Percentiles rank a stretch among this genome's conserved stretches.
Conservation (phyloP, 495 filamentous ascomycete genomes). For the Penicillium daleae region DNA sequence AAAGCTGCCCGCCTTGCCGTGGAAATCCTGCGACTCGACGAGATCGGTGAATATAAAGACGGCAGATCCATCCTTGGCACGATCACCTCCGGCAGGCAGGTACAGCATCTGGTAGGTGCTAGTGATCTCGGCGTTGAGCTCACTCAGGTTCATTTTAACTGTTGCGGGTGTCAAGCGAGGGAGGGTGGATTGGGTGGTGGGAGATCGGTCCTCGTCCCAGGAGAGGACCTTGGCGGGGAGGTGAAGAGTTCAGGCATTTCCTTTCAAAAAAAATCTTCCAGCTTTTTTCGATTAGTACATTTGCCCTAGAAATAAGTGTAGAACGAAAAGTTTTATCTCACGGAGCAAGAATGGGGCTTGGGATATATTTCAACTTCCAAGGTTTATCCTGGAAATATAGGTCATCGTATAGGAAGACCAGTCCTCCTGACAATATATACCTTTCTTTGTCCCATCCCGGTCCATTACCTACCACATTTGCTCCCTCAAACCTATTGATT, state of each 20-base stretch:
- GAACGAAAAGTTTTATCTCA: not conserved
- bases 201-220: not conserved
- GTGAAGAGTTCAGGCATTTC: not conserved
- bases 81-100: not conserved
- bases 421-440: not conserved
- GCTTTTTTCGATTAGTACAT: not conserved
- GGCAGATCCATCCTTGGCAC: not conserved
- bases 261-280: not conserved
- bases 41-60: not conserved
- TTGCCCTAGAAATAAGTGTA: not conserved
- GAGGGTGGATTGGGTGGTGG: conserved; percentile 3
- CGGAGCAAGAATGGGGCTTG: not conserved
- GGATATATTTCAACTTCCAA: not conserved
- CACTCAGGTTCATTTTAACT: not conserved
- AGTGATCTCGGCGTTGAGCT: conserved; percentile 1
- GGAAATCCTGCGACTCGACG: not conserved
- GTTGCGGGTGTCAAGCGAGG: conserved; percentile 1
- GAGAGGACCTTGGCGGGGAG: not conserved
- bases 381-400: too few relatives aligned
- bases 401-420: not conserved
- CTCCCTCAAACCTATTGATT: too few relatives aligned
- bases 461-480: too few relatives aligned
- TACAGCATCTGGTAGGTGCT: conserved; percentile 1
- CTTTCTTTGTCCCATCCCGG: not conserved
- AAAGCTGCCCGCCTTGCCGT: not conserved